These are phyloP conservation scores for Parascedosporium putredinis DNA, from an alignment of 2,329 filamentous ascomycete species.

Conservation along the genomic window DNA sequence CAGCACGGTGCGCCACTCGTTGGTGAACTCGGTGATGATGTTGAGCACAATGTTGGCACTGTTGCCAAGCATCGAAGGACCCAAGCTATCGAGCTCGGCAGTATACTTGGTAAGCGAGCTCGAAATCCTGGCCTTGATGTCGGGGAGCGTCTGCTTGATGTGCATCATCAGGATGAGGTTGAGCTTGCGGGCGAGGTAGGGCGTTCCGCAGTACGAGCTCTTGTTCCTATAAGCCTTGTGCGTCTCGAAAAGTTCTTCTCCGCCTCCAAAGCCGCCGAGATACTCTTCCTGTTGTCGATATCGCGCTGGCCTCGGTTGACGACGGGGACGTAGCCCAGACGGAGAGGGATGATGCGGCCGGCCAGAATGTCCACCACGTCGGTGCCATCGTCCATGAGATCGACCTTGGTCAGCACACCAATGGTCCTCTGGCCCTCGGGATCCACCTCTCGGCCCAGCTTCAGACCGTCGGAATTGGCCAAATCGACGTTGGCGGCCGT, in stretches of 20 bases:
- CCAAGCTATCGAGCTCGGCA: constrained; percentile 68
- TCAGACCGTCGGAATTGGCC: constrained; percentile 95
- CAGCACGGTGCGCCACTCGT: constrained; percentile 91
- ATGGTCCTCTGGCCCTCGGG: constrained; percentile 96
- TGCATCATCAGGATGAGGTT: constrained; percentile 99
- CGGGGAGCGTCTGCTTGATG: constrained; percentile 97
- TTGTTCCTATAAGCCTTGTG: constrained; percentile 99
- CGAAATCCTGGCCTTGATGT: constrained; percentile 96
- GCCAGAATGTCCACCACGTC: constrained; percentile 98
- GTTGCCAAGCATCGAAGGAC: constrained; percentile 92
- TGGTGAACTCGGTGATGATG: constrained; percentile 97
- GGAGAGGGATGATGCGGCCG: constrained; percentile 89
- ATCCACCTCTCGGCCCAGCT: constrained; percentile 92
- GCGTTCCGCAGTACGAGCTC: constrained; percentile 95
- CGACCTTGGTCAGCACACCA: constrained; percentile 95
- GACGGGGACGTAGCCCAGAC: constrained; percentile 91
- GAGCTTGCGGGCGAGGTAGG: constrained; percentile 90
- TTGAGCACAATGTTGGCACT: constrained; percentile 94
- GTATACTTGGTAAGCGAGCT: constrained; percentile 88
- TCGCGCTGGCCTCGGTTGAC: constrained; percentile 97
- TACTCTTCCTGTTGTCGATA: constrained; percentile 96
- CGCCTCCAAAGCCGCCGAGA: constrained; percentile 79
- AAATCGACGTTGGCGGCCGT: constrained; percentile 95
- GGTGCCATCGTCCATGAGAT: constrained; percentile 97
- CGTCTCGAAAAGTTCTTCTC: constrained; percentile 98